Evolutionary conservation across 441 rosid species (phyloP).

Genomic region (Rhodomyrtus psidioides): DNA sequence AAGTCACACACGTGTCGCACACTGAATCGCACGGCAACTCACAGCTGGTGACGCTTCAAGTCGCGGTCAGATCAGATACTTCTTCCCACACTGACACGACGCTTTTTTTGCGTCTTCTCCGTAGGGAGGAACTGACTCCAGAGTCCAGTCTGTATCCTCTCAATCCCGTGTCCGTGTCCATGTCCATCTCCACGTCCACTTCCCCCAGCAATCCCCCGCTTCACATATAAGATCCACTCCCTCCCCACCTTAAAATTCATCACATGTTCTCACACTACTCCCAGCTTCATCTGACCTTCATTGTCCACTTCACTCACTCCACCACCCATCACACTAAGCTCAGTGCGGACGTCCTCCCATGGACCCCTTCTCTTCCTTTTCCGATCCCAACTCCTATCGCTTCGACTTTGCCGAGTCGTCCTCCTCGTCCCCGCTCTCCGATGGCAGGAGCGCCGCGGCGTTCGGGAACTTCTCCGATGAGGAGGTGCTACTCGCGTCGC

Average conservation of each 20-base stretch:
- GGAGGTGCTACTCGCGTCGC: conserved; percentile 51
- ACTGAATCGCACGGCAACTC: background rate
- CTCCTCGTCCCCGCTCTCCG: conserved; percentile 28
- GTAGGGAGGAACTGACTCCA: background rate
- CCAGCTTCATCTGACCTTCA: background rate
- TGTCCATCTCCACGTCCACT: no score
- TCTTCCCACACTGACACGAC: background rate
- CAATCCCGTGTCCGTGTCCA: background rate
- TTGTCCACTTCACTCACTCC: background rate
- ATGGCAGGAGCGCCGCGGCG: conserved; percentile 1
- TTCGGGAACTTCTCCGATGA: conserved; percentile 27
- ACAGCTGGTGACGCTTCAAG: background rate
- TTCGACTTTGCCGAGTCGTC: background rate
- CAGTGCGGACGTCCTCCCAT: background rate
- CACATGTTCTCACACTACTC: background rate
- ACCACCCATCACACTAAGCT: background rate
- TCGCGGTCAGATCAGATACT: background rate
- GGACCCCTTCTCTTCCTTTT: background rate
- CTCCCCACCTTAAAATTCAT: background rate
- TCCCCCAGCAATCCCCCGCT: background rate
- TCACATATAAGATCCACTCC: background rate
- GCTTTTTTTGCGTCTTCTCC: background rate
- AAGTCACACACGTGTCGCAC: background rate
- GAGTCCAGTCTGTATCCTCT: background rate
- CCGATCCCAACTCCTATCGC: background rate